Evolutionary conservation across 75 land plant genomes (phyloP).

Genomic region (Pseudotsuga menziesii): DNA sequence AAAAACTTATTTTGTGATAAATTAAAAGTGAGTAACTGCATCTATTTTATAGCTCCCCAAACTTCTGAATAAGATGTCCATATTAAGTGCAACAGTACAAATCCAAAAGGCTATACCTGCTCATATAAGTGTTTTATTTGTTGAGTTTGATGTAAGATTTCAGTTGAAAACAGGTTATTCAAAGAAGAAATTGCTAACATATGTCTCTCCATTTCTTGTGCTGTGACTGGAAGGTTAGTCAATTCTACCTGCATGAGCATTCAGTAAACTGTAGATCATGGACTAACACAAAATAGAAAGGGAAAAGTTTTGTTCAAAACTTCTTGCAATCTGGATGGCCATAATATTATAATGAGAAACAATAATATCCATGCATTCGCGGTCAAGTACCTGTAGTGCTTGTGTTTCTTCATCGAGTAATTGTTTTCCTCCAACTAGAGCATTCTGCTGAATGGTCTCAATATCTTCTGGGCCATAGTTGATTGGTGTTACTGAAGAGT

Average conservation of each 20-base stretch:
- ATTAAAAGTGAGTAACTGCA: neutral
- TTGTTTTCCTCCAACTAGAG: constrained; percentile 22
- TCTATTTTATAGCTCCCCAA: neutral
- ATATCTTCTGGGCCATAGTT: neutral
- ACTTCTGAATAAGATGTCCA: neutral
- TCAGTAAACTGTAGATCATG: neutral
- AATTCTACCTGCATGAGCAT: constrained; percentile 61
- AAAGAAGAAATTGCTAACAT: constrained; percentile 94
- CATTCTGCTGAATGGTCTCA: constrained; percentile 22
- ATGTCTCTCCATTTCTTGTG: constrained; percentile 88
- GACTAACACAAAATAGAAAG: neutral
- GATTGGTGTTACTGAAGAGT: constrained; percentile 16
- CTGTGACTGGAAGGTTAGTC: constrained; percentile 62
- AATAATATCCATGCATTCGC: neutral
- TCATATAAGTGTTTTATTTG: constrained; percentile 80
- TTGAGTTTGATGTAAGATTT: constrained; percentile 86
- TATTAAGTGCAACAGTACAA: neutral
- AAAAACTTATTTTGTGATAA: neutral
- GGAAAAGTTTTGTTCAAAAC: too few species aligned
- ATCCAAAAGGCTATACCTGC: constrained; percentile 39
- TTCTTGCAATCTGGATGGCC: too few species aligned
- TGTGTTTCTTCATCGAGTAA: constrained; percentile 88
- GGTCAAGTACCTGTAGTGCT: constrained; percentile 79
- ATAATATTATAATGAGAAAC: too few species aligned
- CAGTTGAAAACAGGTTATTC: constrained; percentile 88